Percentiles rank a stretch among this genome's conserved stretches.
phyloP scores from a whole-genome alignment of 2,329 filamentous ascomycete genomes.

The Xylariaceae sp. region DNA sequence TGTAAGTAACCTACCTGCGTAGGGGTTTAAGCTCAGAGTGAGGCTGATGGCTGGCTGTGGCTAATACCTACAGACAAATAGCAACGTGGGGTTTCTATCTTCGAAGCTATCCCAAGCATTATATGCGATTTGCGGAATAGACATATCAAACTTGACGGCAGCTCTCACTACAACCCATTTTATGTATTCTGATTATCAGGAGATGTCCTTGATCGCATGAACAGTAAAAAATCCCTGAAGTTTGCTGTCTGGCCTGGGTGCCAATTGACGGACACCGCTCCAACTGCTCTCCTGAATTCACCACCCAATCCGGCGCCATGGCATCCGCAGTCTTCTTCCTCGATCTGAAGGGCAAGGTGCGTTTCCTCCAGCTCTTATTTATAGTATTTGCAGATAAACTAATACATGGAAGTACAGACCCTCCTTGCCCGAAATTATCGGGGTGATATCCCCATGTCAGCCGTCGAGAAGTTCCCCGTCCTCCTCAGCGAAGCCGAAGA shows the following conservation, averaged over 20 bases:
- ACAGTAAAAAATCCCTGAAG: constrained; percentile 13
- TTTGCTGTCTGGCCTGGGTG: constrained; percentile 32
- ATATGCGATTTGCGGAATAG: constrained; percentile 16
- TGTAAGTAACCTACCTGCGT: neutral
- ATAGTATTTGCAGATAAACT: neutral
- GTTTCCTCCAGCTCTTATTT: constrained; percentile 22
- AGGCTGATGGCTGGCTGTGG: too few relatives aligned
- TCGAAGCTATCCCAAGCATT: constrained; percentile 15
- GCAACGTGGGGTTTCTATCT: constrained; percentile 16
- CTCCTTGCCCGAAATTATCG: constrained; percentile 97
- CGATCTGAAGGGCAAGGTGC: constrained; percentile 98
- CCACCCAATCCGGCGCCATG: constrained; percentile 60
- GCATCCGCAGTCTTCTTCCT: constrained; percentile 98
- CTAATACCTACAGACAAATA: constrained; percentile 3
- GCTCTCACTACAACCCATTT: constrained; percentile 7
- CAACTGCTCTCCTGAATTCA: constrained; percentile 31
- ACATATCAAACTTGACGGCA: constrained; percentile 13
- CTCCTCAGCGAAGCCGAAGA: constrained; percentile 98
- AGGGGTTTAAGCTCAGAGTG: too few relatives aligned
- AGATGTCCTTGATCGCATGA: constrained; percentile 25
- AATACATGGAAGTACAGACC: constrained; percentile 62
- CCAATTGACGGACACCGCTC: constrained; percentile 34
- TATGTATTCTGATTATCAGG: constrained; percentile 2
- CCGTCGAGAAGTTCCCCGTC: constrained; percentile 95
- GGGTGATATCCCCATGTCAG: constrained; percentile 98